Percentiles rank a stretch among this genome's conserved stretches.
phyloP scores from a whole-genome alignment of 148 eudicot species.

The Chenopodium berlandieri region DNA sequence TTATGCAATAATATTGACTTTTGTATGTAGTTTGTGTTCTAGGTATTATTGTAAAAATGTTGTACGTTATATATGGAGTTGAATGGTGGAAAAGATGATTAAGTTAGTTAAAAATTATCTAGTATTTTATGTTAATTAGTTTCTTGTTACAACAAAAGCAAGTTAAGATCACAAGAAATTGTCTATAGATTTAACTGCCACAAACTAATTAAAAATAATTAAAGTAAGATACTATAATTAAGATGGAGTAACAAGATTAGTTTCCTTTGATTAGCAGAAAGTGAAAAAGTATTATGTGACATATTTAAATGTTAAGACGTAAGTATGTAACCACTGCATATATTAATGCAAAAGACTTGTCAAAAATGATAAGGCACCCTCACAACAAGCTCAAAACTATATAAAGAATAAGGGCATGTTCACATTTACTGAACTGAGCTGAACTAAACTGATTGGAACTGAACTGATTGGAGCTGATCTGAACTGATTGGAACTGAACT shows the following conservation, averaged over 20 bases:
- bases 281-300: not conserved
- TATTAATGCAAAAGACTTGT: not conserved
- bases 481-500: no score
- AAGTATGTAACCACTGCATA: not conserved
- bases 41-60: not conserved
- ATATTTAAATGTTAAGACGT: not conserved
- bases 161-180: constrained; percentile 1
- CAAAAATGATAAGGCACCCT: not conserved
- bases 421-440: no score
- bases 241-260: not conserved
- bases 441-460: no score
- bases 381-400: no score
- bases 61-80: not conserved
- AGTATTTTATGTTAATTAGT: constrained; percentile 4
- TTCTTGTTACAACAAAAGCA: constrained; percentile 2
- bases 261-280: not conserved
- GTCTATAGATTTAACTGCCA: not conserved
- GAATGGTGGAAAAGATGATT: not conserved
- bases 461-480: no score
- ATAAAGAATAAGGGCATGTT: no score
- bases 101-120: not conserved
- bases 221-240: not conserved
- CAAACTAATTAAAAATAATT: not conserved
- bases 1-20: not conserved
- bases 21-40: not conserved